These are phyloP conservation scores for Thelonectria blattea DNA, from an alignment of 2,329 filamentous ascomycete species.

Conservation along the genomic window DNA sequence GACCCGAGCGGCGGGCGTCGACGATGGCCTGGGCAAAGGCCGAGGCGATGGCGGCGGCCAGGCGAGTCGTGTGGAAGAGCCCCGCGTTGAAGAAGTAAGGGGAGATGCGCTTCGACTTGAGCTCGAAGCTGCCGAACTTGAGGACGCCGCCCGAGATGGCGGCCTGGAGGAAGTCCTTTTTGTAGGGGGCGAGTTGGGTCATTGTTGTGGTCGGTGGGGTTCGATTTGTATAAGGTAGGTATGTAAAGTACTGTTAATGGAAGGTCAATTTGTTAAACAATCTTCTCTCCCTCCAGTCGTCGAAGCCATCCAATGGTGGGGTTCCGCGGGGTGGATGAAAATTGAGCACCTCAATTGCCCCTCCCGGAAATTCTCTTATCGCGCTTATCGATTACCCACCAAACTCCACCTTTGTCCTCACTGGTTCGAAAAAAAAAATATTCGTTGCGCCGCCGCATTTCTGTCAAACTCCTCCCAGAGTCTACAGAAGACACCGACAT, in stretches of 20 bases:
- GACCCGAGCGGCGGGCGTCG: slow-evolving; percentile 50
- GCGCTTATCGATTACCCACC: slow-evolving; percentile 1
- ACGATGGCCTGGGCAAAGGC: slow-evolving; percentile 78
- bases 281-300: no score
- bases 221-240: background rate
- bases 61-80: slow-evolving; percentile 80
- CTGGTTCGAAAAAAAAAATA: background rate
- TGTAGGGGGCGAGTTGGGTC: slow-evolving; percentile 65
- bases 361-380: slow-evolving; percentile 1
- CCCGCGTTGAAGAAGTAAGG: slow-evolving; percentile 99
- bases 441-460: background rate
- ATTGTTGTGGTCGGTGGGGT: slow-evolving; percentile 39
- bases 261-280: background rate
- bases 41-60: slow-evolving; percentile 77
- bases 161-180: slow-evolving; percentile 73
- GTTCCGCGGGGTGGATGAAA: slow-evolving; percentile 1
- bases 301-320: background rate
- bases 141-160: slow-evolving; percentile 73
- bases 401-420: background rate
- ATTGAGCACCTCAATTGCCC: background rate
- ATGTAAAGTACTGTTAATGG: background rate
- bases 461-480: background rate
- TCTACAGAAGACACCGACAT: background rate
- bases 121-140: slow-evolving; percentile 82
- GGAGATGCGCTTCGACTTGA: slow-evolving; percentile 90